These are phyloP conservation scores for Stylosanthes scabra DNA, from an alignment of 331 rosid genomes.

Conservation along the genomic window DNA sequence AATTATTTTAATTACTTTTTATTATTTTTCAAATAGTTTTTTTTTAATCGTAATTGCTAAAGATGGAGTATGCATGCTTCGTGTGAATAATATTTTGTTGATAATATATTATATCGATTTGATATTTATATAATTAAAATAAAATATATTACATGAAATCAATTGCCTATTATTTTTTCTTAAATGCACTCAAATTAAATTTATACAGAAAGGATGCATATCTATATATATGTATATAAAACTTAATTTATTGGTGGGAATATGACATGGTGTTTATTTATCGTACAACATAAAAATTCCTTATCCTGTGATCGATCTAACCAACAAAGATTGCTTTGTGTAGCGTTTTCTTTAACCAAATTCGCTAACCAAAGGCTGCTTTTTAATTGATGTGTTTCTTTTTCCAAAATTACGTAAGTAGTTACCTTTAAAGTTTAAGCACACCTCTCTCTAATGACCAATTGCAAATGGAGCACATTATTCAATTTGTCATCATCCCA, in stretches of 20 bases:
- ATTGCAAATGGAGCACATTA: background rate
- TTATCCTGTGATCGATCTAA: constrained; percentile 43
- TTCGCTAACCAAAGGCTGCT: background rate
- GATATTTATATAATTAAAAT: too few relatives aligned
- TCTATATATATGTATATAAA: too few relatives aligned
- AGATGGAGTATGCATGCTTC: too few relatives aligned
- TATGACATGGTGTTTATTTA: constrained; percentile 3
- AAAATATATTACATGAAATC: too few relatives aligned
- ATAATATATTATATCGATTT: too few relatives aligned
- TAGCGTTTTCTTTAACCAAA: constrained; percentile 12
- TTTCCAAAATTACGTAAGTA: constrained; percentile 16
- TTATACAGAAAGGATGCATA: too few relatives aligned
- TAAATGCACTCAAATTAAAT: too few relatives aligned
- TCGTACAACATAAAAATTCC: constrained; percentile 28
- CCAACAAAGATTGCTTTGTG: constrained; percentile 23
- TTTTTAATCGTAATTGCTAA: too few relatives aligned
- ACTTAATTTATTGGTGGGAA: background rate
- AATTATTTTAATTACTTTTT: too few relatives aligned
- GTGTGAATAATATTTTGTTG: too few relatives aligned
- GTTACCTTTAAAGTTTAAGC: background rate
- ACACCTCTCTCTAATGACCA: background rate
- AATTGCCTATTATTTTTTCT: too few relatives aligned
- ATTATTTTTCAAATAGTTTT: too few relatives aligned
- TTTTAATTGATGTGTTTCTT: constrained; percentile 4
- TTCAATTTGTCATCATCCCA: constrained; percentile 28